Evolutionary conservation across 2,329 filamentous ascomycete genomes (phyloP), one percentile per base, ranked within the genome.

Genomic region (Diaporthe sp.): DNA sequence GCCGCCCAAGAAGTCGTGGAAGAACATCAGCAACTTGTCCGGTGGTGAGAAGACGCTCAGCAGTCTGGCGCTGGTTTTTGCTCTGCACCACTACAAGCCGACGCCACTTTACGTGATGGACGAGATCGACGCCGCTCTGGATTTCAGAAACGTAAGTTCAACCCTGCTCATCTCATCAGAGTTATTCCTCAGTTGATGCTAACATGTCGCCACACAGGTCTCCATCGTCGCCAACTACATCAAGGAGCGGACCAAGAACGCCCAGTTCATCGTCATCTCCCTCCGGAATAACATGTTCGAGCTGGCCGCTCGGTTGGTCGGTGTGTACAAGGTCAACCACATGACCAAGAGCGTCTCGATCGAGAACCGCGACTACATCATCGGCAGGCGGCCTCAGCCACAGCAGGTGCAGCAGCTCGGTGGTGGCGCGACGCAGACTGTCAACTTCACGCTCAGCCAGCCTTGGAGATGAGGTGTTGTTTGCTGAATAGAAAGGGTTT

Each of bases 1-100:
- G 97, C 97, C 97, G 68, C 97, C 97, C 17, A 99, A 99, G 91
- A 99, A 99, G 90, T 97, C 94, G 81, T 99, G 97, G 97, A 99
- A 98, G 90, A 99, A 98, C 82, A 99, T 99, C 82, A 93, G 94
- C 81, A 98, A 99, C 83, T 83, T 99, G 79, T 96, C 93, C 42
- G 97, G 97, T 87, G 97, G 97, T 77, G 97, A 99, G 86, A 99
- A 99, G 91, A 99, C 97, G 50, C 86, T 99, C 76, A 97, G 94
- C 78, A 96, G 93, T 84, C 85, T 99, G 84, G 97, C 97, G 30
- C 86, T 99, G 74, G 97, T 99, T n/a, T 99, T 99, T 87, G 97
- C 97, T 40, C 85, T 99, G 80, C 97, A 99, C 84, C 96, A 98
- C 82, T 99, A 98, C 85, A 97, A 97, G 86, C 97, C 97, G 13